Base-by-base conservation (phyloP, 2,329 filamentous ascomycete species). In the Huntiella moniliformis region DNA sequence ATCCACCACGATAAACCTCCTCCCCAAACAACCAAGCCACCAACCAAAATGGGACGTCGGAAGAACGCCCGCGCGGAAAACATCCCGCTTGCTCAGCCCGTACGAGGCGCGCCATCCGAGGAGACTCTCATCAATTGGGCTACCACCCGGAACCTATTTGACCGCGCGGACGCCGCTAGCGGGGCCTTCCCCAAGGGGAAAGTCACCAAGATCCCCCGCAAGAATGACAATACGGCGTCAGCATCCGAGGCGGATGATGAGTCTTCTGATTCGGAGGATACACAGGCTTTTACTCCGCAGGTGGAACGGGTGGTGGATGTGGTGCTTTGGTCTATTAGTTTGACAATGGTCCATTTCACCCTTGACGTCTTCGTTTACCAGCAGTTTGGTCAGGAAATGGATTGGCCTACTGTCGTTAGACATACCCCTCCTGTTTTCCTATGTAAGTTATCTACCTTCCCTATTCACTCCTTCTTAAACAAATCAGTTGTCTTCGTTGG, bases 281-380 rank as follows among this genome's bases (percentile, higher is more conserved):
- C 58, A 0, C 53, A 51, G 0, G 52, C 55, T 10, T 52, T 73
- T 0, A 61, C 66, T 0, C 65, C 70, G 12, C 55, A 58, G 0
- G 64, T 63, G 5, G 71, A 75, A 47, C 64, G 70, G 28, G 53
- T 73, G 41, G 59, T 75, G 50, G 74, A 79, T 34, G 62, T 72
- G 0, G 32, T 71, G 3, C 61, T 79, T 17, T 79, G 71, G 70
- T 68, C 66, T 5, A 61, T 73, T 8, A 76, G 74, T 51, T 61
- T 91, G 54, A 67, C 73, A 10, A 82, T 78, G 66, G 61, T 87
- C 43, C 81, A 88, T 57, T 77, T 86, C 53, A 84, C 79, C 0
- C 68, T 91, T 44, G 82, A 88, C 56, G 76, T 86, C 34, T 66
- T 91, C 8, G 81, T 86, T 16, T 80, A 85, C 58, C 71, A 79